A percentile compares a stretch with the other conserved stretches of the same genome.
These are phyloP conservation scores for Trichoderma sp. DNA, from an alignment of 2,329 filamentous ascomycete genomes.

Conservation along the genomic window DNA sequence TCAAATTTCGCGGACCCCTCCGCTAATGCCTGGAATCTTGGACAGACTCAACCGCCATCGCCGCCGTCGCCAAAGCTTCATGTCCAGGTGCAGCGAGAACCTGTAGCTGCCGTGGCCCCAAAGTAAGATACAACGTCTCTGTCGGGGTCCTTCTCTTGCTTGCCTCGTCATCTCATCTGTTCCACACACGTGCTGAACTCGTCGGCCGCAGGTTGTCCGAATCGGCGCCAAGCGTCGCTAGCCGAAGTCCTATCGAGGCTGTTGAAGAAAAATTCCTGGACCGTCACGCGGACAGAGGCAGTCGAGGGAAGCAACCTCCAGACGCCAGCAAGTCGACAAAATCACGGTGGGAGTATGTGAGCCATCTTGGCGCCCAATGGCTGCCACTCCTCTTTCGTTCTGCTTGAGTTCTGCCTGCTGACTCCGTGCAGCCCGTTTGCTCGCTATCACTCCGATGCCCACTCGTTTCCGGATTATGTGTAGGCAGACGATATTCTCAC, in stretches of 20 bases:
- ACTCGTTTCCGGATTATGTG: constrained; percentile 50
- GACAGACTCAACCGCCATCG: constrained; percentile 30
- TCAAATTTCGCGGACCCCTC: constrained; percentile 21
- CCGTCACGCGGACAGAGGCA: constrained; percentile 30
- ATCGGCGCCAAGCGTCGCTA: constrained; percentile 17
- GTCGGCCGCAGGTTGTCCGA: constrained; percentile 1
- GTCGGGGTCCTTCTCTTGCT: background rate
- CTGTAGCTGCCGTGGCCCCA: constrained; percentile 20
- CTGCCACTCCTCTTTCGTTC: background rate
- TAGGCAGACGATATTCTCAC: constrained; percentile 33
- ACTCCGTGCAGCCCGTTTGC: constrained; percentile 37
- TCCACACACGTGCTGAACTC: background rate
- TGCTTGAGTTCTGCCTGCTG: constrained; percentile 25
- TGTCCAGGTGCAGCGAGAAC: constrained; percentile 10
- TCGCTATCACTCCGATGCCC: constrained; percentile 43
- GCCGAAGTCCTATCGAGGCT: constrained; percentile 10
- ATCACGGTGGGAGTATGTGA: constrained; percentile 40
- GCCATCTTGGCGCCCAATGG: background rate
- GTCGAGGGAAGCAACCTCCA: constrained; percentile 13
- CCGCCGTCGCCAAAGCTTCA: constrained; percentile 12
- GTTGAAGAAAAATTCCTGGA: constrained; percentile 36
- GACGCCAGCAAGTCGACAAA: constrained; percentile 32
- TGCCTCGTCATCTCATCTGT: background rate
- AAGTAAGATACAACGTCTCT: constrained; percentile 16
- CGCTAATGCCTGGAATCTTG: constrained; percentile 27